Evolutionary conservation across 352 stramenopile genomes (phyloP), one percentile per base, ranked within the genome.

Genomic region (Phytophthora aleatoria): DNA sequence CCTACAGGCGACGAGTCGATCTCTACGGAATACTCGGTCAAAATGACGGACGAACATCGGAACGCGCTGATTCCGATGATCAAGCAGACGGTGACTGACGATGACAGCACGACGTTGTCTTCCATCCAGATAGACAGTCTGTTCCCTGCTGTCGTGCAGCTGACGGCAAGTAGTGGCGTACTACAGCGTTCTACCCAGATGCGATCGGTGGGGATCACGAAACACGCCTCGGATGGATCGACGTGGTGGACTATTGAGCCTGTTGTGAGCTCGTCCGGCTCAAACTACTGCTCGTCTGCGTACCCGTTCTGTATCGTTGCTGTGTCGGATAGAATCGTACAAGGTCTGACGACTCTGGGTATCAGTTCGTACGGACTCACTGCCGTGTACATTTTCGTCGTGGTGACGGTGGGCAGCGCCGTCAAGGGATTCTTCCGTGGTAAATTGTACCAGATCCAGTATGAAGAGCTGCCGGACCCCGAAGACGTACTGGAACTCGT

Each of bases 361-460:
- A 89, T 96, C 36, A 89, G 83, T 45, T 92, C 84, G 44, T 96
- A 96, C 42, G 88, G 88, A 24, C 77, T 95, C 65, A 93, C 85
- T 3, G 88, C 88, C 0, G 82, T 92, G 36, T 96, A 96, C 67
- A 67, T 95, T 50, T 96, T 96, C 51, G 88, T 96, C 15, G 73
- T 96, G 24, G 84, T 96, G 30, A 96, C 88, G 1, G 89, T 96
- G 43, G 88, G 88, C n/a, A 89, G 69, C 24, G 81, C 84, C 2
- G 87, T 96, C 26, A 94, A 94, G 61, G 70, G 76, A 9, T 92
- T 92, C 55, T 92, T 96, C 69, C 88, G 88, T 9, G 87, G 87
- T 7, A 83, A 77, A n/a, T 52, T 94, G 31, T 87, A 83, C 64
- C 65, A 91, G 62, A 90, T 96, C 52, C 83, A 94, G 61, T 95